phyloP scores from a whole-genome alignment of 163 green algal species.

The Chlamydomonas reinhardtii region DNA sequence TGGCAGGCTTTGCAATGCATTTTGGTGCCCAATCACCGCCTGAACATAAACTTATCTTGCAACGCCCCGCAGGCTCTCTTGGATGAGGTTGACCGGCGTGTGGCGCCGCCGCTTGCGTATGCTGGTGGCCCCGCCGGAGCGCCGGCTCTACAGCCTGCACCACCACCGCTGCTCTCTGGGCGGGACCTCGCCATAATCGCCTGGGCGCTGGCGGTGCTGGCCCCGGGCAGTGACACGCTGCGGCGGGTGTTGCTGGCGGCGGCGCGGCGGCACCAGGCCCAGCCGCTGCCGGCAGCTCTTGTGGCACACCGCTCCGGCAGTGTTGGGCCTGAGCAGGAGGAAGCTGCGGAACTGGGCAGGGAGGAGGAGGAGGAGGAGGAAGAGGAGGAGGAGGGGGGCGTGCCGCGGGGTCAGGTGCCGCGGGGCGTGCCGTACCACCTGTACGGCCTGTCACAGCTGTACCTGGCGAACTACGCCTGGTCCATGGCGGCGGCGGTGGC shows the following conservation, averaged over 20 bases:
- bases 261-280: neutral
- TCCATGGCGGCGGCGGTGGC: neutral
- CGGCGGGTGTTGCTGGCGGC: neutral
- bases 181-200: conserved; percentile 15
- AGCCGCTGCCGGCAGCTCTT: neutral
- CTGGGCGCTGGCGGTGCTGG: conserved; percentile 22
- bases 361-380: neutral
- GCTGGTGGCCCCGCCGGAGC: too few relatives aligned
- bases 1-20: too few relatives aligned
- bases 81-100: neutral
- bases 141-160: too few relatives aligned
- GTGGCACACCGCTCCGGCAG: neutral
- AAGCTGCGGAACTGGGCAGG: neutral
- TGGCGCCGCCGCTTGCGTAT: neutral
- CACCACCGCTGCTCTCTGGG: neutral
- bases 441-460: conserved; percentile 40
- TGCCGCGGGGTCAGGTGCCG: neutral
- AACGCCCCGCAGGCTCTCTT: neutral
- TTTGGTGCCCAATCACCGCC: too few relatives aligned
- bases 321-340: neutral
- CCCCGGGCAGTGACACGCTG: conserved; percentile 20
- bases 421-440: conserved; percentile 11
- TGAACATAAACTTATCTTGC: too few relatives aligned
- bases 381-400: neutral
- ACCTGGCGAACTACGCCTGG: conserved; percentile 22